Percentiles rank a stretch among this genome's conserved stretches.
Evolutionary conservation across 2,329 filamentous ascomycete species (phyloP).

Genomic region (Fusarium fracticaudum): DNA sequence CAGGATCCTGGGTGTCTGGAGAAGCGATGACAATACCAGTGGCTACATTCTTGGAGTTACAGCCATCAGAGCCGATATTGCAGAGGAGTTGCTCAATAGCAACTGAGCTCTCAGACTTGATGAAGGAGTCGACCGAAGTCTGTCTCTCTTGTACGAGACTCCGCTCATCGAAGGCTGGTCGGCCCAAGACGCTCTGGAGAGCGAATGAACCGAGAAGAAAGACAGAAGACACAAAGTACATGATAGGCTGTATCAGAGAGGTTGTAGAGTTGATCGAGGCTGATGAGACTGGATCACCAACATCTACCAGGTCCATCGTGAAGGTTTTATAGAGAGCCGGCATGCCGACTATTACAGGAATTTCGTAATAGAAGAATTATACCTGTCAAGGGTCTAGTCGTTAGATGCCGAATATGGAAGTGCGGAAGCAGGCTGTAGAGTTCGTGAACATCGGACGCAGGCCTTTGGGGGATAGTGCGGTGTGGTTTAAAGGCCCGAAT

Average conservation of each 20-base stretch:
- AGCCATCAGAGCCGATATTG: constrained; percentile 68
- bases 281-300: constrained; percentile 38
- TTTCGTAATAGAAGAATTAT: background rate
- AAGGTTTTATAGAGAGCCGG: constrained; percentile 33
- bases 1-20: constrained; percentile 62
- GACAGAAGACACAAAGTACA: constrained; percentile 61
- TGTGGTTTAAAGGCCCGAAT: constrained; percentile 44
- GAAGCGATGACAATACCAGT: constrained; percentile 66
- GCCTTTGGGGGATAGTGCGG: constrained; percentile 36
- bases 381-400: constrained; percentile 5
- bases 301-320: constrained; percentile 40
- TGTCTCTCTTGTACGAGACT: constrained; percentile 51
- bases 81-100: constrained; percentile 63
- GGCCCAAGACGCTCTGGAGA: constrained; percentile 61
- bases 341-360: background rate
- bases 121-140: constrained; percentile 62
- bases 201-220: constrained; percentile 62
- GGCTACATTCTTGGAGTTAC: constrained; percentile 57
- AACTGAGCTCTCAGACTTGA: constrained; percentile 61
- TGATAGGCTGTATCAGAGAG: constrained; percentile 52
- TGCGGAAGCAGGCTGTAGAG: constrained; percentile 23
- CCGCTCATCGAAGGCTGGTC: constrained; percentile 48
- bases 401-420: constrained; percentile 33
- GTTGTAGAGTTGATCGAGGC: constrained; percentile 45
- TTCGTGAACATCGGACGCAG: constrained; percentile 16